Evolutionary conservation across 768 basidiomycete genomes (phyloP), one percentile per base, ranked within the genome.

Genomic region (Russula abietina): DNA sequence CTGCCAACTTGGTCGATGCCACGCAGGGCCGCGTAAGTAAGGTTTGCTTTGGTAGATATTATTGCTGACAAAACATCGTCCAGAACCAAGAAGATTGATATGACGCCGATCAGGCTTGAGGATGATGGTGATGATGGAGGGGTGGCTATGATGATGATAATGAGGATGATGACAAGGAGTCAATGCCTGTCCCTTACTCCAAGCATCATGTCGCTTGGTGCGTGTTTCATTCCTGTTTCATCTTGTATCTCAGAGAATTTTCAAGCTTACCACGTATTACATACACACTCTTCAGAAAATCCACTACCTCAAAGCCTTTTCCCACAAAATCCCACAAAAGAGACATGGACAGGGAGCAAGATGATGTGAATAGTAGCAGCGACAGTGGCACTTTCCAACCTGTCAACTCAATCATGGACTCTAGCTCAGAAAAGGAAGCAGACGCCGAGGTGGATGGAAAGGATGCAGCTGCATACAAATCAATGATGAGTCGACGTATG

Each of bases 11-110:
- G 84, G 57, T 73, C 71, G 9, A 70, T 86, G 68, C 86, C 87
- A 3, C 81, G 78, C 69, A 76, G 86, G 67, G 78, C 81, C 45
- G 85, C 79, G 86, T 87, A 74, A 66, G 85, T 73, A 30, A n/a
- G 17, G 19, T 14, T 53, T 14, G 24, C 30, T 59, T 59, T 19
- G 45, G 28, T 75, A 79, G 67, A 69, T 74, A 75, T 78, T 19
- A 77, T 11, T 77, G 69, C 71, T 8, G 60, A 62, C 30, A 70
- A 66, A 54, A 3, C 71, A 59, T 45, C 65, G 52, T 46, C 53
- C 36, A 73, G 66, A 59, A 63, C 64, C 22, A 49, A 65, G 43
- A 58, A 61, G 39, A 54, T 66, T 5, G 54, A 67, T 51, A 55
- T 69, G 67, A n/a, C n/a, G n/a, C n/a, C n/a, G n/a, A n/a, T n/a